Percentiles rank a stretch among this genome's conserved stretches.
Evolutionary conservation across 2,329 filamentous ascomycete species (phyloP).

Genomic region (Phyllachora maydis): DNA sequence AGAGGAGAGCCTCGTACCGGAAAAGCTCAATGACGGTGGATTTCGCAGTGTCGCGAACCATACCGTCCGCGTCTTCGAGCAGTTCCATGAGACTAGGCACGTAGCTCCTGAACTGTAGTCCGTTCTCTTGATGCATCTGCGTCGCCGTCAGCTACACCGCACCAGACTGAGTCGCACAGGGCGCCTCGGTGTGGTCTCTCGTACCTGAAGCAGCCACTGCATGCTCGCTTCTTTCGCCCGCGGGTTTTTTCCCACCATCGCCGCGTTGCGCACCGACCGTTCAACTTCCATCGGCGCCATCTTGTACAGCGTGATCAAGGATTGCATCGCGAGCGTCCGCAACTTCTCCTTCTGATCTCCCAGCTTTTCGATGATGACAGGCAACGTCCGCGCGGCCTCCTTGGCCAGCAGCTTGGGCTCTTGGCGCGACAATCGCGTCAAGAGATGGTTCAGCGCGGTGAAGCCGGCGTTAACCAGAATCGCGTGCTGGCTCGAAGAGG

Average conservation of each 20-base stretch:
- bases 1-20: slow-evolving; percentile 25
- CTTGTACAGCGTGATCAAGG: slow-evolving; percentile 58
- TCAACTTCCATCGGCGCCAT: slow-evolving; percentile 57
- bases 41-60: slow-evolving; percentile 72
- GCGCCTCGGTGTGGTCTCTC: too few species aligned
- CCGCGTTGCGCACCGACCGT: slow-evolving; percentile 54
- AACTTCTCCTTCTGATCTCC: slow-evolving; percentile 79
- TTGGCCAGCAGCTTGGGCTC: slow-evolving; percentile 54
- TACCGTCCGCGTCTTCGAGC: slow-evolving; percentile 75
- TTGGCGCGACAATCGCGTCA: slow-evolving; percentile 72
- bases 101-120: slow-evolving; percentile 63
- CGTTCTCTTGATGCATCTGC: slow-evolving; percentile 64
- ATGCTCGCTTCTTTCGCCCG: slow-evolving; percentile 71
- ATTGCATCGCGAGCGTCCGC: slow-evolving; percentile 51
- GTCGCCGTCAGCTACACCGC: slow-evolving; percentile 6
- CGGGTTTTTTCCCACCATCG: slow-evolving; percentile 61
- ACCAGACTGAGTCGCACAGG: neutral
- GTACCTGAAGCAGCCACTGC: slow-evolving; percentile 64
- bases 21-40: slow-evolving; percentile 72
- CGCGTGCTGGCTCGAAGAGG: slow-evolving; percentile 57
- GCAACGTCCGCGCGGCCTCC: slow-evolving; percentile 50
- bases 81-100: slow-evolving; percentile 68
- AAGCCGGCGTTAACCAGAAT: slow-evolving; percentile 67
- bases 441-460: slow-evolving; percentile 68
- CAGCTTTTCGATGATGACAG: slow-evolving; percentile 63